Evolutionary conservation across 2,329 filamentous ascomycete species (phyloP).

Genomic region (Colletotrichum navitas): DNA sequence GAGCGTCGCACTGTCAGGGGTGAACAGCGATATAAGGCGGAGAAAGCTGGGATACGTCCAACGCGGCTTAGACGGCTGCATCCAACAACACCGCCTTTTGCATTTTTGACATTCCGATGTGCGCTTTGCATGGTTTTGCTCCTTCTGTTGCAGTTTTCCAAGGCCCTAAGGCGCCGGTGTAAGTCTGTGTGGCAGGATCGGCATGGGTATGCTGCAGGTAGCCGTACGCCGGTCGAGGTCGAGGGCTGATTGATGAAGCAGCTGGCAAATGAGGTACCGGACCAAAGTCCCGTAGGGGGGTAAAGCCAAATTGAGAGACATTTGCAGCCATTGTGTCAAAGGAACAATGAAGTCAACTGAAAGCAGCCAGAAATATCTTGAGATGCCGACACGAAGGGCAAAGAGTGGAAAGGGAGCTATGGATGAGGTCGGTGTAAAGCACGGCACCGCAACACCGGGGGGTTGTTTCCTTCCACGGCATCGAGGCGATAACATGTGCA

Average conservation of each 20-base stretch:
- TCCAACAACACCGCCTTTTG: slow-evolving; percentile 28
- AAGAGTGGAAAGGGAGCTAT: neutral
- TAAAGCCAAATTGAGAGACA: neutral
- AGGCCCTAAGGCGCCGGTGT: slow-evolving; percentile 30
- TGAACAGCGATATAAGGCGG: neutral
- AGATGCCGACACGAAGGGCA: too few relatives aligned
- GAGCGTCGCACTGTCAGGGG: slow-evolving; percentile 30
- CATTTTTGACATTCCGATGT: slow-evolving; percentile 1
- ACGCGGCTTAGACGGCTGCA: neutral
- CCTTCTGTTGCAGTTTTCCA: slow-evolving; percentile 23
- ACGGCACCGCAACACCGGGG: neutral
- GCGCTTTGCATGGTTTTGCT: slow-evolving; percentile 8
- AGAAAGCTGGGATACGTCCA: neutral
- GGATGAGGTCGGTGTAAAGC: neutral
- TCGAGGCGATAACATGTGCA: neutral
- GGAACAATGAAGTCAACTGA: slow-evolving; percentile 6
- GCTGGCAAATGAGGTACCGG: slow-evolving; percentile 7
- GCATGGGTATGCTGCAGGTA: slow-evolving; percentile 31
- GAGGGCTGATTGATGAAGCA: slow-evolving; percentile 29
- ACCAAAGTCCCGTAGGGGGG: neutral
- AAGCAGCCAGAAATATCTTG: neutral
- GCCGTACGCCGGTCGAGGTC: slow-evolving; percentile 27
- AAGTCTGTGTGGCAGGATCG: slow-evolving; percentile 28
- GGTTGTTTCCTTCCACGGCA: neutral
- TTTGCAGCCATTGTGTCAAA: slow-evolving; percentile 3